These are phyloP conservation scores for Tilletia indica DNA, from an alignment of 1,284 basidiomycete genomes.

Conservation along the genomic window DNA sequence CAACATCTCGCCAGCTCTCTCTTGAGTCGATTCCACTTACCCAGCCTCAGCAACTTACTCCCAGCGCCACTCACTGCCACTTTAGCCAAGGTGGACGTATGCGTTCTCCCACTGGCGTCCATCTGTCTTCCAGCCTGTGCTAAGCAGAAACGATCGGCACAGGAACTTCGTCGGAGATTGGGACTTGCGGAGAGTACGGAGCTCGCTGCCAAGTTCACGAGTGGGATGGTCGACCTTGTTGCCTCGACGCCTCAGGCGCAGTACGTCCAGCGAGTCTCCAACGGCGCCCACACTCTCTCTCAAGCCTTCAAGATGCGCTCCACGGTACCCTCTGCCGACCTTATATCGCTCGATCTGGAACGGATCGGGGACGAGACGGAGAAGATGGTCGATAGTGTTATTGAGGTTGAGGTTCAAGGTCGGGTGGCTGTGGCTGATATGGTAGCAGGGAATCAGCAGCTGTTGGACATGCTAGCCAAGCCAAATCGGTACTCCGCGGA, in stretches of 20 bases:
- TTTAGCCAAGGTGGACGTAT: neutral
- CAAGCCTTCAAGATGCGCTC: conserved; percentile 11
- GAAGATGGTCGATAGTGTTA: conserved; percentile 10
- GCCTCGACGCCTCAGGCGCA: conserved; percentile 6
- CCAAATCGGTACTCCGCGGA: conserved; percentile 8
- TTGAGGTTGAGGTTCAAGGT: conserved; percentile 17
- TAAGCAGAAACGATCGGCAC: conserved; percentile 3
- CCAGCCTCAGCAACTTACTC: neutral
- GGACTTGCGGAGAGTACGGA: conserved; percentile 3
- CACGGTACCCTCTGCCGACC: neutral
- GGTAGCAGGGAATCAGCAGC: conserved; percentile 13
- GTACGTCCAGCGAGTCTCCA: conserved; percentile 16
- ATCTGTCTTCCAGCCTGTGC: neutral
- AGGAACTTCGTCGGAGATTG: neutral
- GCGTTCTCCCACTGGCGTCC: neutral
- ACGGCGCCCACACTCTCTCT: neutral
- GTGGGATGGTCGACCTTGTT: conserved; percentile 15
- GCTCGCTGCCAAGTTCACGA: neutral
- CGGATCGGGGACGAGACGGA: conserved; percentile 12
- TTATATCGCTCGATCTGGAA: conserved; percentile 2
- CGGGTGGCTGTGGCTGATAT: conserved; percentile 11
- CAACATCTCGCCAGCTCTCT: too few species aligned
- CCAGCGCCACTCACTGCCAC: neutral
- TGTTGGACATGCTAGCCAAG: neutral
- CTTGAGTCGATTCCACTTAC: neutral